Conservation (phyloP, 1,284 basidiomycete genomes). For the Ustilago curta region DNA sequence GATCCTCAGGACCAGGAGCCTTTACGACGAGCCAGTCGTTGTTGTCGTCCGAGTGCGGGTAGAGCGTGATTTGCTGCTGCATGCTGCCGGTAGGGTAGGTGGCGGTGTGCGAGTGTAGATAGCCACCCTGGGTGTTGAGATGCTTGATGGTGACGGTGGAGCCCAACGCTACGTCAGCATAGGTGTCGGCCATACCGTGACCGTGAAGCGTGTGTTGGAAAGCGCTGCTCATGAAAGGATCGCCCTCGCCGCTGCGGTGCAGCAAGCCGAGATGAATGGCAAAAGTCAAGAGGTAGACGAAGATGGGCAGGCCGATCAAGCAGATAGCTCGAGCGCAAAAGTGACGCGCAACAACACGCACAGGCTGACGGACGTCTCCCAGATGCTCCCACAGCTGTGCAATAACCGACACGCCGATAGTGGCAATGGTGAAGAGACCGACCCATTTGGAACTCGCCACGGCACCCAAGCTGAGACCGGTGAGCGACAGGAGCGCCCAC, state of each 20-base stretch:
- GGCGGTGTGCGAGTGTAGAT: constrained; percentile 93
- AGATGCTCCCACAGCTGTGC: constrained; percentile 90
- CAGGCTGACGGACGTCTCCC: constrained; percentile 84
- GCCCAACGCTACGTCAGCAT: constrained; percentile 84
- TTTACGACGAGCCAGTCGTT: constrained; percentile 87
- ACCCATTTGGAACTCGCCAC: constrained; percentile 98
- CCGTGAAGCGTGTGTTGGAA: constrained; percentile 97
- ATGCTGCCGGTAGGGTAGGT: constrained; percentile 78
- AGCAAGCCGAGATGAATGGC: constrained; percentile 92
- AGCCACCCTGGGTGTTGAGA: constrained; percentile 95
- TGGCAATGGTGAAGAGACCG: constrained; percentile 97
- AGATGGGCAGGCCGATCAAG: constrained; percentile 83
- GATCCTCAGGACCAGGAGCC: constrained; percentile 71
- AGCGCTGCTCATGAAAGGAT: constrained; percentile 98
- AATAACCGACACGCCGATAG: constrained; percentile 86
- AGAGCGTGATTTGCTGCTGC: constrained; percentile 98
- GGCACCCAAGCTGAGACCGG: constrained; percentile 88
- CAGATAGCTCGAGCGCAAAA: constrained; percentile 89
- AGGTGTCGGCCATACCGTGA: constrained; percentile 90
- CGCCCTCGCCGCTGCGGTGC: constrained; percentile 90
- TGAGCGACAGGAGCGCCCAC: constrained; percentile 93
- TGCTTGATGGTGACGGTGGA: constrained; percentile 87
- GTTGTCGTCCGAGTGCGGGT: constrained; percentile 93
- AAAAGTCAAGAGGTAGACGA: constrained; percentile 97
- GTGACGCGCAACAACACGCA: constrained; percentile 81